Evolutionary conservation across 2,329 filamentous ascomycete species (phyloP), one percentile per base, ranked within the genome.

Genomic region (Verticillium isaacii): DNA sequence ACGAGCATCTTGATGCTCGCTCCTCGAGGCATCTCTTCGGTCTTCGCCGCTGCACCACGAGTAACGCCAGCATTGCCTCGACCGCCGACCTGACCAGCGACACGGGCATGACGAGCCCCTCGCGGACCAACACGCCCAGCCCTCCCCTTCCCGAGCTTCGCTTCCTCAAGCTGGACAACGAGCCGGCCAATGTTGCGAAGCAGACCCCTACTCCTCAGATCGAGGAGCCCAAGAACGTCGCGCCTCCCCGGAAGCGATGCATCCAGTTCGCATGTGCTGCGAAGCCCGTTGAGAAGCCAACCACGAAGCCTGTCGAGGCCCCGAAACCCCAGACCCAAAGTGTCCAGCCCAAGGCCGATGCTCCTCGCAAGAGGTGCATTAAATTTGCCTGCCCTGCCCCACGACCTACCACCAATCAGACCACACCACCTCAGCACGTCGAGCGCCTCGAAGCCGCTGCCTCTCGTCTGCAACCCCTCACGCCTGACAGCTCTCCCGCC

Each of bases 81-180:
- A 96, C 92, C 3, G 91, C 91, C 41, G 94, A 97, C 66, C 82
- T 98, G 62, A 97, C 93, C n/a, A 97, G 93, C 75, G 95, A 97
- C 70, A 95, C 91, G 62, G 93, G 92, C 63, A 79, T 96, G 63
- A 96, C 93, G 19, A 97, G 92, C 70, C 93, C 94, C 52, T 90
- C 92, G n/a, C 84, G 92, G 61, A 91, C 92, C 39, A 92, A 87
- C 73, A 94, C 92, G 0, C 92, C 93, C 1, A 98, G 94, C 71
- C 94, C 95, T 19, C 92, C 92, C n/a, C 81, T 89, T 2, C 87
- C 87, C 5, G 82, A 87, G 19, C 79, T 85, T 59, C 77, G 79
- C 23, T 79, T 82, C 60, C 72, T 77, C 8, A 77, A 75, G 32
- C 66, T 83, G 37, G 72, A 76, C 52, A 64, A 68, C 34, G 70